Conservation (phyloP, 192 early-diverging fungal genomes). For the Chytriomyces confervae region DNA sequence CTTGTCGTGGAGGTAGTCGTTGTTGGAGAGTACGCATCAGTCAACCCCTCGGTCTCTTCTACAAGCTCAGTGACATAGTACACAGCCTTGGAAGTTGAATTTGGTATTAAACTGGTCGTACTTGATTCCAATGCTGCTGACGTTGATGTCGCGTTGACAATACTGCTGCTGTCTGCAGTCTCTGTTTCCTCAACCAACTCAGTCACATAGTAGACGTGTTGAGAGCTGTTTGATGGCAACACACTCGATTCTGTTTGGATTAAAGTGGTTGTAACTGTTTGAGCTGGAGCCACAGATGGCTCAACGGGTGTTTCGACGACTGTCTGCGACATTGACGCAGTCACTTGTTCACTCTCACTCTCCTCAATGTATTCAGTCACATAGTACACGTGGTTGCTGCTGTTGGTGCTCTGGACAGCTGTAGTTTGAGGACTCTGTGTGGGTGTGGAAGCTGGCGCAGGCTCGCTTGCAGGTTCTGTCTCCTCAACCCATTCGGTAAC, state of each 20-base stretch:
- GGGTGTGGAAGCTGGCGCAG: not conserved
- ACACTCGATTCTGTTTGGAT: not conserved
- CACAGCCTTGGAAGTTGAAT: not conserved
- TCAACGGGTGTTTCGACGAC: no score
- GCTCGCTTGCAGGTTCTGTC: not conserved
- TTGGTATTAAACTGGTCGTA: no score
- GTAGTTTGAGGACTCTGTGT: no score
- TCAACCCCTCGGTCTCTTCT: not conserved
- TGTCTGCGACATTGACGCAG: not conserved
- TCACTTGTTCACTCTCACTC: not conserved
- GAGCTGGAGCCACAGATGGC: no score
- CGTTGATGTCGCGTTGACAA: not conserved
- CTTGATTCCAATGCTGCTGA: not conserved
- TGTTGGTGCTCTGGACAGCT: not conserved
- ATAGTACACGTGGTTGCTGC: not conserved
- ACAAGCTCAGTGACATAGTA: not conserved
- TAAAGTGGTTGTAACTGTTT: not conserved
- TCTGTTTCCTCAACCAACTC: conserved; percentile 6
- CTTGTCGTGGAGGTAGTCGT: not conserved
- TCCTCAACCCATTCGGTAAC: conserved; percentile 27
- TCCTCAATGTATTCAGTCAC: conserved; percentile 16
- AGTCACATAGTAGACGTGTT: conserved; percentile 15
- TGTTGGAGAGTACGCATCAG: not conserved
- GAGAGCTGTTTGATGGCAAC: not conserved
- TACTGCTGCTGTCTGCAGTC: not conserved